Conservation (phyloP, 2,329 filamentous ascomycete genomes). For the Sporothrix globosa region DNA sequence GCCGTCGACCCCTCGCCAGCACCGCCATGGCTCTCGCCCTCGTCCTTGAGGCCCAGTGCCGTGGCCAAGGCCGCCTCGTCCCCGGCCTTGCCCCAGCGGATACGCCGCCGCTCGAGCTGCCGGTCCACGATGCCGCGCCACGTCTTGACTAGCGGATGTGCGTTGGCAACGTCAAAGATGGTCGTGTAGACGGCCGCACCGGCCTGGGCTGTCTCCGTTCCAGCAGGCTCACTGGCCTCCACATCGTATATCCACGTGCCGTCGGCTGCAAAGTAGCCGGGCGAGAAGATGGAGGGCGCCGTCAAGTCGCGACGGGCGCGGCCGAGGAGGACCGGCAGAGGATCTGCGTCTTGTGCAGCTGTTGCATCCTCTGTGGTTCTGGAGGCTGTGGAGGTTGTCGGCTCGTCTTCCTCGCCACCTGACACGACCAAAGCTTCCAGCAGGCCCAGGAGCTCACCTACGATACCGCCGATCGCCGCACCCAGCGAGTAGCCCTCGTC, state of each 20-base stretch:
- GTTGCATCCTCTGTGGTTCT: too few relatives aligned
- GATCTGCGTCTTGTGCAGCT: conserved; percentile 20
- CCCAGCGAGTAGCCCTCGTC: conserved; percentile 89
- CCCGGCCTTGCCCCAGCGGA: conserved; percentile 30
- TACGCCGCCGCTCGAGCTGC: conserved; percentile 44
- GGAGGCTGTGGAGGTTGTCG: conserved; percentile 25
- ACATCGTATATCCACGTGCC: conserved; percentile 72
- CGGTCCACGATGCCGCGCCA: conserved; percentile 57
- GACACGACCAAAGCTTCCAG: conserved; percentile 70
- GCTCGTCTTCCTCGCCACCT: conserved; percentile 35
- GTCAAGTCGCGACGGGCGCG: conserved; percentile 63
- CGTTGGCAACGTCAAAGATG: conserved; percentile 65
- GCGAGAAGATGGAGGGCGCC: conserved; percentile 64
- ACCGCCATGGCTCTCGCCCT: conserved; percentile 15
- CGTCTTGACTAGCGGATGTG: conserved; percentile 67
- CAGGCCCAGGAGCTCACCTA: conserved; percentile 75
- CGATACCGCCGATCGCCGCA: conserved; percentile 73
- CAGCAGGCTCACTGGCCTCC: conserved; percentile 40
- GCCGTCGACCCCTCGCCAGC: neutral
- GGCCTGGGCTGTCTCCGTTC: conserved; percentile 39
- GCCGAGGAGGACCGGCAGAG: conserved; percentile 44
- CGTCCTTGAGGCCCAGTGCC: conserved; percentile 33
- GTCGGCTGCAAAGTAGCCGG: conserved; percentile 68
- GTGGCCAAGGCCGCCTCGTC: conserved; percentile 31
- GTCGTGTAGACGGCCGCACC: conserved; percentile 45